Percentiles rank a stretch among this genome's conserved stretches.
Conservation (phyloP, 164 flowering plant genomes). For the Euptelea pleiosperma region DNA sequence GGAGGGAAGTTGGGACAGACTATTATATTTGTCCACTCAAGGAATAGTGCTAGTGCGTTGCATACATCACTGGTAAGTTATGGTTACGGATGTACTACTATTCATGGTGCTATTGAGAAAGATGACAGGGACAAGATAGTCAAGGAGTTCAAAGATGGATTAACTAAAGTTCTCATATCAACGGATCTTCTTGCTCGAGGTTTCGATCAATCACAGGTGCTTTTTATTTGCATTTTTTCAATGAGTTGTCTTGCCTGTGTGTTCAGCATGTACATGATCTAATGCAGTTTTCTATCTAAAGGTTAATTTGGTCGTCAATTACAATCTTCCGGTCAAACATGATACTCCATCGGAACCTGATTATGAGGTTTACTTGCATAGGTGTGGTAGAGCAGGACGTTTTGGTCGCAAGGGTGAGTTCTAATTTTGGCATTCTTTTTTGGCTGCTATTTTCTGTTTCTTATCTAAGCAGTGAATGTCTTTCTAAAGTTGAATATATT, state of each 20-base stretch:
- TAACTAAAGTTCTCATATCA: constrained; percentile 86
- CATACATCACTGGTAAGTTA: constrained; percentile 44
- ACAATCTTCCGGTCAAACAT: constrained; percentile 59
- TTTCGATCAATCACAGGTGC: constrained; percentile 90
- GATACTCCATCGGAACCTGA: constrained; percentile 53
- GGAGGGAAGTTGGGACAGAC: constrained; percentile 88
- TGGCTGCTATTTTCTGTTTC: neutral
- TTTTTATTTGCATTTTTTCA: neutral
- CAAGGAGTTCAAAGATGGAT: constrained; percentile 83
- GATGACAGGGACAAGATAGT: constrained; percentile 80
- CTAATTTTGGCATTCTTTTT: neutral
- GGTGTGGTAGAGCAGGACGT: constrained; percentile 94
- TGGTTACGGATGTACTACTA: constrained; percentile 79
- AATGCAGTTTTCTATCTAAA: constrained; percentile 23
- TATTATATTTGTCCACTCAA: constrained; percentile 75
- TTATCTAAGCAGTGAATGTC: neutral
- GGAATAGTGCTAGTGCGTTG: constrained; percentile 51
- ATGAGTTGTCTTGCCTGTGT: neutral
- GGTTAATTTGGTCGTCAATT: constrained; percentile 85
- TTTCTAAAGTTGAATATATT: no score
- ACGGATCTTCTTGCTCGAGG: constrained; percentile 97
- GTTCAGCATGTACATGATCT: neutral
- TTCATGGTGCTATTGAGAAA: constrained; percentile 66
- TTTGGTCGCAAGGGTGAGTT: constrained; percentile 91
- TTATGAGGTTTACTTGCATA: constrained; percentile 85